phyloP scores from a whole-genome alignment of 805 yeast species.

The Suhomyces sp. region DNA sequence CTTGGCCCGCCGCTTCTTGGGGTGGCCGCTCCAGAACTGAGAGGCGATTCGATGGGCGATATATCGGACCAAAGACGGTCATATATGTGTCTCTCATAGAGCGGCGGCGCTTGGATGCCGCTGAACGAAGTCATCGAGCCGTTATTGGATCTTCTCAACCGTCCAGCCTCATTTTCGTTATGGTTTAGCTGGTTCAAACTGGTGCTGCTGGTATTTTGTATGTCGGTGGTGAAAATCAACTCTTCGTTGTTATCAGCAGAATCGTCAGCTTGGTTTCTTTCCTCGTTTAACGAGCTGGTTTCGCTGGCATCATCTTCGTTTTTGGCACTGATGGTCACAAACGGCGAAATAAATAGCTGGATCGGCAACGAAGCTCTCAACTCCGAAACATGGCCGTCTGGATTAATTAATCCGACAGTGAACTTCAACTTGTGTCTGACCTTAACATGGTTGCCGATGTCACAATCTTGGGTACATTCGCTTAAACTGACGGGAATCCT shows the following conservation, averaged over 20 bases:
- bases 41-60: constrained; percentile 48
- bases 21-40: constrained; percentile 40
- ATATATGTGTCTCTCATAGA: constrained; percentile 75
- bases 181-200: constrained; percentile 21
- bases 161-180: constrained; percentile 6
- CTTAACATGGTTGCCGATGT: constrained; percentile 62
- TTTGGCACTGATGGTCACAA: constrained; percentile 64
- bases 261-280: not conserved
- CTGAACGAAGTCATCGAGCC: constrained; percentile 31
- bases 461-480: constrained; percentile 84
- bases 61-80: constrained; percentile 76
- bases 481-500: constrained; percentile 71
- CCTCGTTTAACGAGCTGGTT: not conserved
- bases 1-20: constrained; percentile 20
- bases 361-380: constrained; percentile 87
- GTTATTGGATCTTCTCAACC: constrained; percentile 17
- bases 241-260: constrained; percentile 22
- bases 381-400: constrained; percentile 92
- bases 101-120: constrained; percentile 75
- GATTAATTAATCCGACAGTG: constrained; percentile 71
- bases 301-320: constrained; percentile 23
- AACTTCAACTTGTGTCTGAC: constrained; percentile 88
- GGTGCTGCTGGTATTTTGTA: constrained; percentile 17
- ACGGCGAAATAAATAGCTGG: constrained; percentile 71
- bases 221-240: constrained; percentile 24